These are phyloP conservation scores for Microbotryum saponariae DNA, from an alignment of 1,284 basidiomycete species.

Conservation along the genomic window DNA sequence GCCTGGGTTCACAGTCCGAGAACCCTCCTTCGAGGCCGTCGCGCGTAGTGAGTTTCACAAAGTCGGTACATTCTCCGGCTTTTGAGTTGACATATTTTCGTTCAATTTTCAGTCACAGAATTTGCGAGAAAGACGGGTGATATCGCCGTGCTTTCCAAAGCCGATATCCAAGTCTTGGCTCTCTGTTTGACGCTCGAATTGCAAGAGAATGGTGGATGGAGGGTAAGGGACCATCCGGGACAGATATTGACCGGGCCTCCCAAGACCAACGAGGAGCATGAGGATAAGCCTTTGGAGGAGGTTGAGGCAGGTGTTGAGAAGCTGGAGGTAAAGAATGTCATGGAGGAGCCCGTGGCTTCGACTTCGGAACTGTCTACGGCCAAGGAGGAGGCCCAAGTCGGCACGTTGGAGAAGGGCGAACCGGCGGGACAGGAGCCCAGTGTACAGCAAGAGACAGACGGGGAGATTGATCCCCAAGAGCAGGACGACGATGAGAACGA, in stretches of 20 bases:
- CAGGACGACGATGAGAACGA: slow-evolving; percentile 28
- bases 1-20: slow-evolving; percentile 49
- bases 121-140: slow-evolving; percentile 96
- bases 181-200: slow-evolving; percentile 53
- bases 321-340: slow-evolving; percentile 1
- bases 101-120: slow-evolving; percentile 55
- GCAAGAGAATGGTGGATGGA: slow-evolving; percentile 47
- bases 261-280: slow-evolving; percentile 10
- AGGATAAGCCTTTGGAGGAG: background rate
- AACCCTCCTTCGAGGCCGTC: slow-evolving; percentile 64
- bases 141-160: slow-evolving; percentile 80
- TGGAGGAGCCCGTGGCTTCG: slow-evolving; percentile 4
- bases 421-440: slow-evolving; percentile 1
- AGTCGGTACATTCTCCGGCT: background rate
- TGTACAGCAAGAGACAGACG: background rate
- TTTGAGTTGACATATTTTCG: background rate
- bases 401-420: slow-evolving; percentile 13
- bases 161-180: slow-evolving; percentile 87
- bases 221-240: slow-evolving; percentile 47
- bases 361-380: slow-evolving; percentile 18
- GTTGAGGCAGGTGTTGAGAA: slow-evolving; percentile 3
- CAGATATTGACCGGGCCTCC: slow-evolving; percentile 32
- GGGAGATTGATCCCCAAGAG: slow-evolving; percentile 3
- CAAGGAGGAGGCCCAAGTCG: slow-evolving; percentile 28
- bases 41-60: slow-evolving; percentile 56